Evolutionary conservation across 257 asterid species (phyloP), one percentile per base, ranked within the genome.

Genomic region (Lycium barbarum): DNA sequence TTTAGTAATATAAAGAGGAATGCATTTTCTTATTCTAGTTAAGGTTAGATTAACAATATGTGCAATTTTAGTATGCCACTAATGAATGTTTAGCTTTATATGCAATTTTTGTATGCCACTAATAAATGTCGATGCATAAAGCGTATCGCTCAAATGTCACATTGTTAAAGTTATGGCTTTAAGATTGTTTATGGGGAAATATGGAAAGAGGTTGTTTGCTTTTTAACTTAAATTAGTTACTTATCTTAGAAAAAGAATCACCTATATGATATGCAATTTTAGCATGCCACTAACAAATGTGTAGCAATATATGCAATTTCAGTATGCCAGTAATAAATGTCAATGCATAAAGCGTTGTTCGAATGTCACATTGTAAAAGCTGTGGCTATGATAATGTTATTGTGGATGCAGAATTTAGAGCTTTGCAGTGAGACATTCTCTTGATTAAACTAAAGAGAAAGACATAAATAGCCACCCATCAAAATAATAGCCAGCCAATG

Each of bases 21-120:
- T 51, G 82, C 47, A 26, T 76, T 47, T 43, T 81, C 57, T 62
- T 81, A 18, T 81, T 58, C 72, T 81, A 45, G 58, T 81, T 18
- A 81, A 13, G 72, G 8, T 81, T 36, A 45, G 58, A 40, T 76
- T 26, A 45, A 14, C n/a, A 57, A 59, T 58, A n/a, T 12, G 9
- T 35, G 38, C 70, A 61, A 58, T 57, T 80, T 38, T 80, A 22
- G 20, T 18, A 80, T 18, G 54, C 38, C 33, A 26, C 33, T 26
- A 26, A 26, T 26, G 33, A 26, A 26, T 26, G 33, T 26, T 26
- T 26, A 26, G 33, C 33, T 26, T 26, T 26, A 26, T 26, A 26
- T 26, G 33, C 33, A 26, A 26, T 26, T 26, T 26, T 26, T 0
- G 33, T 26, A 26, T 26, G 33, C 33, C 71, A 49, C 57, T 20